Evolutionary conservation across 768 basidiomycete genomes (phyloP).

Genomic region (Tricholoma sp.): DNA sequence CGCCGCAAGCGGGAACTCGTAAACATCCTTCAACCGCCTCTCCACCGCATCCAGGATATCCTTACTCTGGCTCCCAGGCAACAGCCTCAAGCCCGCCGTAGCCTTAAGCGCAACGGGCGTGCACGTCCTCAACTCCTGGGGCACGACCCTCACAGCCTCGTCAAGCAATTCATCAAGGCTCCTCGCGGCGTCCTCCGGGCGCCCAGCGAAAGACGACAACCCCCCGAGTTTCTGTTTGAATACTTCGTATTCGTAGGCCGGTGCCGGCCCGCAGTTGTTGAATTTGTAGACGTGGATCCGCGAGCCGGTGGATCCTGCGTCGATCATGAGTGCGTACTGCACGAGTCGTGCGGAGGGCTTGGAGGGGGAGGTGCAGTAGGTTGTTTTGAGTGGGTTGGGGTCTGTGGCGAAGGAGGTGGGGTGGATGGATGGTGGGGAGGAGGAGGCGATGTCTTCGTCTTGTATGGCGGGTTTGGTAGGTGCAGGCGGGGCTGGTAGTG

Average conservation of each 20-base stretch:
- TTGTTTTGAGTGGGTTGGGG: constrained; percentile 66
- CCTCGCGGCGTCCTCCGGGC: constrained; percentile 67
- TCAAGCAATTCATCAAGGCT: constrained; percentile 77
- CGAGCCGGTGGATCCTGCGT: constrained; percentile 96
- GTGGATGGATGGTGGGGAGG: constrained; percentile 31
- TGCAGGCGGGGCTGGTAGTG: constrained; percentile 1
- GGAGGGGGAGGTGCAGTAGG: constrained; percentile 61
- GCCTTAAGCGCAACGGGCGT: constrained; percentile 91
- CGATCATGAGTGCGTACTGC: constrained; percentile 95
- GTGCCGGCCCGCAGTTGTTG: constrained; percentile 76
- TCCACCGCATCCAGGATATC: constrained; percentile 77
- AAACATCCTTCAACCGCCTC: constrained; percentile 47
- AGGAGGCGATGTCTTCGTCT: constrained; percentile 6
- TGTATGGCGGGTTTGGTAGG: constrained; percentile 8
- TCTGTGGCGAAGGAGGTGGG: constrained; percentile 68
- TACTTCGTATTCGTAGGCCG: constrained; percentile 87
- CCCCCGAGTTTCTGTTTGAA: constrained; percentile 83
- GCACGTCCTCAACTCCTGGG: constrained; percentile 59
- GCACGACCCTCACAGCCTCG: constrained; percentile 76
- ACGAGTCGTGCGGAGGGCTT: constrained; percentile 51
- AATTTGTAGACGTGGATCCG: constrained; percentile 99
- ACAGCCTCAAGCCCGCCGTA: constrained; percentile 76
- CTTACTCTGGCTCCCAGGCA: constrained; percentile 55
- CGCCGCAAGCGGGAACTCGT: constrained; percentile 56
- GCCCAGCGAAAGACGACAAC: constrained; percentile 55